Evolutionary conservation across 352 stramenopile species (phyloP).

Genomic region (Phytopythium helicoides): DNA sequence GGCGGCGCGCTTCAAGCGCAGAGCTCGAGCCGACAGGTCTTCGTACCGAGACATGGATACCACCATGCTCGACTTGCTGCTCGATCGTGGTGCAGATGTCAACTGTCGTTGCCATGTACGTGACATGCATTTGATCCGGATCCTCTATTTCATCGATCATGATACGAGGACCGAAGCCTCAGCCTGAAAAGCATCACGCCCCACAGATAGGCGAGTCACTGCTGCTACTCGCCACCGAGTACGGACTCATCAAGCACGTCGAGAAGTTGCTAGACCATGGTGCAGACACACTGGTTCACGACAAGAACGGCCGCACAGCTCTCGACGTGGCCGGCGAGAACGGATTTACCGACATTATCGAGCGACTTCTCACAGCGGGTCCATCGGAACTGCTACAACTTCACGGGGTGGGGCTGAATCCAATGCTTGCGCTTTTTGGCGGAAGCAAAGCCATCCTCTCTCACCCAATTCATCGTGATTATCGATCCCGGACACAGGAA

Average conservation of each 20-base stretch:
- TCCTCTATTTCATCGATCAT: too few species aligned
- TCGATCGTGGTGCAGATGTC: constrained; percentile 25
- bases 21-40: constrained; percentile 28
- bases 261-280: constrained; percentile 35
- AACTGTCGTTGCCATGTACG: constrained; percentile 26
- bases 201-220: constrained; percentile 27
- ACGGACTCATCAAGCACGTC: constrained; percentile 47
- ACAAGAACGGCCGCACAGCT: constrained; percentile 24
- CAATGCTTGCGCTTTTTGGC: too few species aligned
- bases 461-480: too few species aligned
- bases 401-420: neutral
- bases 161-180: too few species aligned
- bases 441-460: neutral
- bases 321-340: constrained; percentile 41
- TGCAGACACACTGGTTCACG: constrained; percentile 20
- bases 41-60: constrained; percentile 42
- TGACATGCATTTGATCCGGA: neutral
- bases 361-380: constrained; percentile 18
- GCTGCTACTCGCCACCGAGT: constrained; percentile 32
- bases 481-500: too few species aligned
- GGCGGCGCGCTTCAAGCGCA: constrained; percentile 29
- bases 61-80: constrained; percentile 33
- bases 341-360: constrained; percentile 37
- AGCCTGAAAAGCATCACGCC: neutral
- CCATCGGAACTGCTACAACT: constrained; percentile 7